These are phyloP conservation scores for Cubamyces lactineus DNA, from an alignment of 768 basidiomycete species.

Conservation along the genomic window DNA sequence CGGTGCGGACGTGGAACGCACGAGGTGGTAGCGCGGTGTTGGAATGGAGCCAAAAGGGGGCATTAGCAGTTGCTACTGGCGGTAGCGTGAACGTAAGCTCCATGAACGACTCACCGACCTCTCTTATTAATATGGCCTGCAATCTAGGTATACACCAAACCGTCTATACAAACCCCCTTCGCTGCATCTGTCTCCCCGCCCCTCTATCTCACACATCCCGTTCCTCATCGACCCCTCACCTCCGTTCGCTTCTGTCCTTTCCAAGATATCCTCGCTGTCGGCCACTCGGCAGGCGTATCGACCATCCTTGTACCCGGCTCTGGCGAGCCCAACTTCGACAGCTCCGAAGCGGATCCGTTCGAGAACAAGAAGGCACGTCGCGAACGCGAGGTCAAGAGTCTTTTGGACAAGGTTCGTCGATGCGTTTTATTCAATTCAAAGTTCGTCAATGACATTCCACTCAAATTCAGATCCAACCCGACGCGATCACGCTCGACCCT, in stretches of 20 bases:
- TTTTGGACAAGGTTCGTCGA: slow-evolving; percentile 76
- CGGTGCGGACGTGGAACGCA: slow-evolving; percentile 77
- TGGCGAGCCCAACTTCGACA: slow-evolving; percentile 96
- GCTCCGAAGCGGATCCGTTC: slow-evolving; percentile 91
- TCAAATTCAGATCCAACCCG: slow-evolving; percentile 74
- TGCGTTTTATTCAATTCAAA: not conserved
- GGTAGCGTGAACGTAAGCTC: slow-evolving; percentile 78
- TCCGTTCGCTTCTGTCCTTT: slow-evolving; percentile 87
- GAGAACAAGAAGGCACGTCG: slow-evolving; percentile 80
- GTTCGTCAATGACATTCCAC: not conserved
- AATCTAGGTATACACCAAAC: slow-evolving; percentile 70
- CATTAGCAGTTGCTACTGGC: slow-evolving; percentile 79
- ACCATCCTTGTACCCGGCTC: slow-evolving; percentile 88
- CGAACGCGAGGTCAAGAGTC: slow-evolving; percentile 87
- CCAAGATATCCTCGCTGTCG: slow-evolving; percentile 81
- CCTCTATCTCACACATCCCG: slow-evolving; percentile 85
- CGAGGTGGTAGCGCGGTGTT: slow-evolving; percentile 70
- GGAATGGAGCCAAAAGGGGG: slow-evolving; percentile 87
- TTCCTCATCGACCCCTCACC: slow-evolving; percentile 77
- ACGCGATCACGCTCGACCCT: slow-evolving; percentile 85
- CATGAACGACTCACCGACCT: not conserved
- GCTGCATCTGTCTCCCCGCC: slow-evolving; percentile 60
- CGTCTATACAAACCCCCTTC: slow-evolving; percentile 62
- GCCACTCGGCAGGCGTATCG: slow-evolving; percentile 78
- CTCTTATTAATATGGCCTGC: slow-evolving; percentile 3